Base-by-base conservation (phyloP, 441 rosid species). In the Brassica hybrid region DNA sequence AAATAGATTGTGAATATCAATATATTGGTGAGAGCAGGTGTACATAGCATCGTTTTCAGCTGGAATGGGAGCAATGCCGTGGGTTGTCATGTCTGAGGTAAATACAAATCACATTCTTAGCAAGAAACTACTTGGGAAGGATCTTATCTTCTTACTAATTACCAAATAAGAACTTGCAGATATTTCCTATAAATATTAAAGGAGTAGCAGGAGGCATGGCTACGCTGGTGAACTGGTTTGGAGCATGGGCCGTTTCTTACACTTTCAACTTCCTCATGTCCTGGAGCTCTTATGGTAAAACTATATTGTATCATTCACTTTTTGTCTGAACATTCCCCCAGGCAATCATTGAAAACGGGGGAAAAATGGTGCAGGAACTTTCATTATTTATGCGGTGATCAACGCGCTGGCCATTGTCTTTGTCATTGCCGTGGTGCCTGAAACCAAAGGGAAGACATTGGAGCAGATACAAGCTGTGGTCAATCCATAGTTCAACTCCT, bases 71-170 rank as follows among this genome's bases (percentile, higher is more conserved):
- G 93, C 98, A 21, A 89, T 91, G 85, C 98, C 98, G 12, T 93
- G 98, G 98, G 99, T 95, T 1, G 81, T 95, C 74, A 93, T 95
- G 99, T 95, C 98, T 13, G 96, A 95, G 96, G 97, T 94, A 88
- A 83, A 25, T 23, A 54, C 59, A 48, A 67, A 66, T 12, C 14
- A 11, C 3, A 11, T 60, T 10, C 13, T 7, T 69, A 34, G 34
- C 19, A 34, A 38, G 16, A n/a, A 60, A 2, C n/a, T 16, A 32
- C 67, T 64, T 34, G 48, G 16, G 5, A 16, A 12, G 25, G 67
- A 64, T 32, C 32, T 54, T 54, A 64, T 32, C 32, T 1, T 18
- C 6, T 18, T 56, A 30, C 66, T 70, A 18, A 18, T 18, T 62
- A 36, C 21, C 7, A 13, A 10, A 23, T 38, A 13, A 18, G 8